These are phyloP conservation scores for Gossypium trilobum DNA, from an alignment of 441 rosid genomes.

Conservation along the genomic window DNA sequence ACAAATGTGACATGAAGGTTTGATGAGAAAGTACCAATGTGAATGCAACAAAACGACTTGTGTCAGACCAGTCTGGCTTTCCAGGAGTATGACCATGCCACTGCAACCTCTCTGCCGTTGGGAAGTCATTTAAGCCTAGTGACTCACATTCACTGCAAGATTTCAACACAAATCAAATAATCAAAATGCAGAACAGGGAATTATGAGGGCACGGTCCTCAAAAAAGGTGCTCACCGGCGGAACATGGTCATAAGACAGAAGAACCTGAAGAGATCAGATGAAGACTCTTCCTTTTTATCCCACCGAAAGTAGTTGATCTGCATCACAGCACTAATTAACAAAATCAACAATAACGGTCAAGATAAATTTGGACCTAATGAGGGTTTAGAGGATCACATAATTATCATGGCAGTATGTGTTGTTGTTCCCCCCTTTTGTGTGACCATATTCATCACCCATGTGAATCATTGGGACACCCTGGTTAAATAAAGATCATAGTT, in stretches of 20 bases:
- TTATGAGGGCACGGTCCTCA: background rate
- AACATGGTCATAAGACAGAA: slow-evolving; percentile 71
- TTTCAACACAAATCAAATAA: slow-evolving; percentile 13
- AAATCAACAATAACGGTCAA: slow-evolving; percentile 9
- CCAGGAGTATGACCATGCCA: slow-evolving; percentile 87
- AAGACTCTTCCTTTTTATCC: slow-evolving; percentile 86
- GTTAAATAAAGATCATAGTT: slow-evolving; percentile 20
- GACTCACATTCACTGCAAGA: slow-evolving; percentile 76
- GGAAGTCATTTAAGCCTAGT: slow-evolving; percentile 70
- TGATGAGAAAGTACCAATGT: slow-evolving; percentile 52
- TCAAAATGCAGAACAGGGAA: slow-evolving; percentile 2
- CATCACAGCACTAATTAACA: slow-evolving; percentile 16
- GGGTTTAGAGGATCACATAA: slow-evolving; percentile 40
- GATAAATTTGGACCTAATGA: slow-evolving; percentile 9
- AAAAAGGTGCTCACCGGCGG: slow-evolving; percentile 47
- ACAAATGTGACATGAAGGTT: background rate
- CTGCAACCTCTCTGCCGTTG: slow-evolving; percentile 75
- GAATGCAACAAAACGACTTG: slow-evolving; percentile 82
- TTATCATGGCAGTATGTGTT: slow-evolving; percentile 93
- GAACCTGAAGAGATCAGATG: slow-evolving; percentile 69
- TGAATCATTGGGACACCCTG: slow-evolving; percentile 94
- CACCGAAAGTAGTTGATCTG: slow-evolving; percentile 82
- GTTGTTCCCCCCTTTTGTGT: slow-evolving; percentile 92
- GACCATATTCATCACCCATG: slow-evolving; percentile 99
- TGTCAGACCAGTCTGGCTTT: slow-evolving; percentile 76